Base-by-base conservation (phyloP, 257 asterid species). In the Nicotiana undulata region DNA sequence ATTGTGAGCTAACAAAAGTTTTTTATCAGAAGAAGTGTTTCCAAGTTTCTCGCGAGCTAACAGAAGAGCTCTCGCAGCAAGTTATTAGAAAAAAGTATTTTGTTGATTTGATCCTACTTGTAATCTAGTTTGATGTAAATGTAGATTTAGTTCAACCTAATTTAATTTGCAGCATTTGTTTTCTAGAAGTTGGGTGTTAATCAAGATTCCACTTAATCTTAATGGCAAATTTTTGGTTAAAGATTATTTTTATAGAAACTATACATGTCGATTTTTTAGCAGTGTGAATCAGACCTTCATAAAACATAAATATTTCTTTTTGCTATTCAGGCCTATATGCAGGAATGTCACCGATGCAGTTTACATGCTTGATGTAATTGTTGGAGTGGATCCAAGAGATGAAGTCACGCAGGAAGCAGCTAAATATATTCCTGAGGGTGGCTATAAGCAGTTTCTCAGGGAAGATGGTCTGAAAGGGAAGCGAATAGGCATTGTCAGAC, bases 321-420 rank as follows among this genome's bases (percentile, higher is more conserved):
- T 49, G 49, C 67, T 81, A 9, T 17, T 70, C 74, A 88, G 93
- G 84, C 90, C 91, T 13, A 82, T 89, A 26, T 86, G 90, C 81
- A 86, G 93, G 86, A 88, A 87, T 32, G 86, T 89, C 3, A 74
- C 86, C 11, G 91, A 89, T 63, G 93, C 91, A 0, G 91, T 86
- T 40, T 49, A 83, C 79, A 88, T 88, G 76, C 93, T 89, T 67
- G 91, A 89, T 82, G 89, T 84, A 8, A 86, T 88, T 40, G 88
- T 85, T 22, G 89, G 91, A 37, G 88, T 49, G n/a, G 91, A 88
- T 80, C 81, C 51, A 20, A 58, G 85, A 17, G 93, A 88, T n/a
- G 88, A 80, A 32, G 53, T 56, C 18, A 89, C 93, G 11, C 16
- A 5, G 64, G 66, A 44, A 26, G 88, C 88, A n/a, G 83, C 90